phyloP scores from a whole-genome alignment of 2,329 filamentous ascomycete genomes.

The Endothia cerciana region DNA sequence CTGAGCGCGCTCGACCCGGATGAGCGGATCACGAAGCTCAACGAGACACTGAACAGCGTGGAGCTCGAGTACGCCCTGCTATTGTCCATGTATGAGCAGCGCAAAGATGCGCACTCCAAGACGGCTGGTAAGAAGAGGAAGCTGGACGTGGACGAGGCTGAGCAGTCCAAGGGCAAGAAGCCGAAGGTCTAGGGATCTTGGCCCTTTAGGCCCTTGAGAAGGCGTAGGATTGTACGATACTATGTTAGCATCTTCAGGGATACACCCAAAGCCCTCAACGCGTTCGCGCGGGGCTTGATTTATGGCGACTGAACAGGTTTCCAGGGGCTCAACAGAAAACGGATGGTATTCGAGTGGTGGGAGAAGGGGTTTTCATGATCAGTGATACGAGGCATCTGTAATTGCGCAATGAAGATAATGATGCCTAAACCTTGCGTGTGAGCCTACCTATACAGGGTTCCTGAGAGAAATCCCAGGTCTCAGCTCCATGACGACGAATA shows the following conservation, averaged over 20 bases:
- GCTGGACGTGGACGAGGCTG: neutral
- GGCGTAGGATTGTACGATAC: neutral
- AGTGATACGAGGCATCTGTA: neutral
- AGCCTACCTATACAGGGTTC: neutral
- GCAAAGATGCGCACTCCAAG: conserved; percentile 40
- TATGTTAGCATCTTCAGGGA: neutral
- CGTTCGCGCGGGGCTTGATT: neutral
- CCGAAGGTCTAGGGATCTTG: neutral
- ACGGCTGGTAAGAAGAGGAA: conserved; percentile 35
- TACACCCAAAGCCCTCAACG: neutral
- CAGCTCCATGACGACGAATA: neutral
- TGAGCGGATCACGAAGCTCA: conserved; percentile 74
- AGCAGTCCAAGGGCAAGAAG: conserved; percentile 9
- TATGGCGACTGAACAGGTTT: neutral
- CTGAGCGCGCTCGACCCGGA: conserved; percentile 69
- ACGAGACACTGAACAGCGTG: conserved; percentile 69
- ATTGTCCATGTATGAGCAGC: conserved; percentile 53
- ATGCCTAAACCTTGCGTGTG: neutral
- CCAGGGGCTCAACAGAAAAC: neutral
- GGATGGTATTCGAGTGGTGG: neutral
- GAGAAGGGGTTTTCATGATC: neutral
- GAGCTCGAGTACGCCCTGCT: conserved; percentile 74
- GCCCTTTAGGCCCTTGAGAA: neutral
- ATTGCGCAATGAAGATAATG: neutral
- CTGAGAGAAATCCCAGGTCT: neutral